Evolutionary conservation across 257 asterid genomes (phyloP).

Genomic region (Plectranthus barbatus): DNA sequence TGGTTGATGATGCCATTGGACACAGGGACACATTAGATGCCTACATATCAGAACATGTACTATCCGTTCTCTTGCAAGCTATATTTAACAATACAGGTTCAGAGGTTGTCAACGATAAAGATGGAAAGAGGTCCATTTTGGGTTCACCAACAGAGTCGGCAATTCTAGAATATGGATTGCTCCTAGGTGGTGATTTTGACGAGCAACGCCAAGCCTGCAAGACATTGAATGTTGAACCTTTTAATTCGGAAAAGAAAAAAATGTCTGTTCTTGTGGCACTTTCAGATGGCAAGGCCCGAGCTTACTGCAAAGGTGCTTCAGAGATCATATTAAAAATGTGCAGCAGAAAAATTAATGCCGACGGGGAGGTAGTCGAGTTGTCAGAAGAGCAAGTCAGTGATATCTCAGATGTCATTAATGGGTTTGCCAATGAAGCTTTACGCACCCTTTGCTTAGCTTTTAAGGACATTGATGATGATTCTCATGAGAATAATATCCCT

Average conservation of each 20-base stretch:
- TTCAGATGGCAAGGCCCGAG: slow-evolving; percentile 63
- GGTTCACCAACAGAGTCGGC: slow-evolving; percentile 95
- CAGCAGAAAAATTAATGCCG: slow-evolving; percentile 36
- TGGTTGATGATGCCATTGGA: slow-evolving; percentile 30
- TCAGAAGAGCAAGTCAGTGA: slow-evolving; percentile 47
- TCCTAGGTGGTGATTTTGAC: slow-evolving; percentile 72
- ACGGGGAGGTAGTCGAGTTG: slow-evolving; percentile 54
- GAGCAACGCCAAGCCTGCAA: slow-evolving; percentile 45
- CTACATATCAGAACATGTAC: slow-evolving; percentile 40
- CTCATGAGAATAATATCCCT: slow-evolving; percentile 41
- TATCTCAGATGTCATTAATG: slow-evolving; percentile 48
- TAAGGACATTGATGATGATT: slow-evolving; percentile 50
- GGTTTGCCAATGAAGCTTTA: slow-evolving; percentile 67
- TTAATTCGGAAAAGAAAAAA: slow-evolving; percentile 84
- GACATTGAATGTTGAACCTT: slow-evolving; percentile 77
- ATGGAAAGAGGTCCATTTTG: slow-evolving; percentile 55
- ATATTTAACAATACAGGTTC: slow-evolving; percentile 79
- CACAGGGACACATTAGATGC: slow-evolving; percentile 22
- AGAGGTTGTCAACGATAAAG: slow-evolving; percentile 75
- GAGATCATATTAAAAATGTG: slow-evolving; percentile 79
- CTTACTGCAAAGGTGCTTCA: slow-evolving; percentile 95
- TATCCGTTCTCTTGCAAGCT: slow-evolving; percentile 52
- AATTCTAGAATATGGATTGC: slow-evolving; percentile 74
- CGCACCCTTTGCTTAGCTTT: slow-evolving; percentile 91
- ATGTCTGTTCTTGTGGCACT: slow-evolving; percentile 84